Percentiles rank a stretch among this genome's conserved stretches.
Evolutionary conservation across 768 basidiomycete species (phyloP).

Genomic region (Boletus eberwhitei): DNA sequence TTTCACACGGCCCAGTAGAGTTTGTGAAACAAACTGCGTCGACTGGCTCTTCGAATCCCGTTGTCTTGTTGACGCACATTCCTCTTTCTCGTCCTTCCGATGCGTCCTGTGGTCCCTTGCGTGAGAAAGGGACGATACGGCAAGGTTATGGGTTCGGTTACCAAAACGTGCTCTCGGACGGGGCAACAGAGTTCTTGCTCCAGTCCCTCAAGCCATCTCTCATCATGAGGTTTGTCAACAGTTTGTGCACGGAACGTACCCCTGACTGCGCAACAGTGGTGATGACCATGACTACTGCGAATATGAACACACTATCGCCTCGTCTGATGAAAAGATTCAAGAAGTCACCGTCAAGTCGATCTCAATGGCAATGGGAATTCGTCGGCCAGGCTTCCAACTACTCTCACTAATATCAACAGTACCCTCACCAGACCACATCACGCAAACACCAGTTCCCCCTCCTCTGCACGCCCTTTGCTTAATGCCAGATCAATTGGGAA

Average conservation of each 20-base stretch:
- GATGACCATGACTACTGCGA: conserved; percentile 98
- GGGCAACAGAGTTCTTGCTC: conserved; percentile 65
- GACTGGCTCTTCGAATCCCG: conserved; percentile 37
- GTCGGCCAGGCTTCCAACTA: conserved; percentile 84
- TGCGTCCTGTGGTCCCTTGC: conserved; percentile 68
- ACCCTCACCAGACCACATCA: conserved; percentile 27
- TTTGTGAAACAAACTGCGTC: conserved; percentile 45
- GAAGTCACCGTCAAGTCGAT: conserved; percentile 90
- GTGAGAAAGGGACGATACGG: conserved; percentile 72
- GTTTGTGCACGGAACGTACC: neutral
- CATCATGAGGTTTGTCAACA: conserved; percentile 62
- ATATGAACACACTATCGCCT: conserved; percentile 47
- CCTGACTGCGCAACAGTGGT: conserved; percentile 48
- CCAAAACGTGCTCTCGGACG: conserved; percentile 75
- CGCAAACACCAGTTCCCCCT: conserved; percentile 28
- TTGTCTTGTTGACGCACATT: conserved; percentile 83
- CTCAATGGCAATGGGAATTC: conserved; percentile 86
- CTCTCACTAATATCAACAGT: conserved; percentile 61
- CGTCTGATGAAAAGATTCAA: conserved; percentile 34
- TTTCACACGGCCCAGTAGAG: conserved; percentile 50
- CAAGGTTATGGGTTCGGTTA: conserved; percentile 78
- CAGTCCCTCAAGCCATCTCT: conserved; percentile 59
- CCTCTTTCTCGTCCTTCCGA: conserved; percentile 75
- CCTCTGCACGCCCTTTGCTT: conserved; percentile 64
- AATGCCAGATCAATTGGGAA: conserved; percentile 79